Percentiles rank a stretch among this genome's conserved stretches.
Evolutionary conservation across 2,329 filamentous ascomycete species (phyloP).

Genomic region (Diaporthe vexans): DNA sequence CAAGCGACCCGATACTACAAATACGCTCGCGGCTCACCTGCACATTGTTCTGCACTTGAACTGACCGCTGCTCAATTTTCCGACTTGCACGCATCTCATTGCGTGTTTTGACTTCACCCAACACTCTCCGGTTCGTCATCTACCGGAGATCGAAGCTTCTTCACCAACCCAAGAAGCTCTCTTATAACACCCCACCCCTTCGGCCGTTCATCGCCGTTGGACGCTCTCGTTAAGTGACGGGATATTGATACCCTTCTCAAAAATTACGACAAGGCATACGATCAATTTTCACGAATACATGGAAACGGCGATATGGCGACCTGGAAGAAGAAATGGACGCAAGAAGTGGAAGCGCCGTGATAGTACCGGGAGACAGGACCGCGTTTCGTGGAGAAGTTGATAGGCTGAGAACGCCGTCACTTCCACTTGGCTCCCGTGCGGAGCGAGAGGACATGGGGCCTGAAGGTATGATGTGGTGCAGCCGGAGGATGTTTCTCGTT

Average conservation of each 20-base stretch:
- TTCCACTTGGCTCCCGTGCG: slow-evolving; percentile 25
- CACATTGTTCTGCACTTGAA: slow-evolving; percentile 28
- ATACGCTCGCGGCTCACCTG: slow-evolving; percentile 16
- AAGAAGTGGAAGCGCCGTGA: slow-evolving; percentile 19
- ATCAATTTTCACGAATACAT: slow-evolving; percentile 34
- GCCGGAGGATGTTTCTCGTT: slow-evolving; percentile 4
- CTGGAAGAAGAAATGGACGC: slow-evolving; percentile 16
- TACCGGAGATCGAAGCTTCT: slow-evolving; percentile 34
- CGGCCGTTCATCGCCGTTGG: slow-evolving; percentile 9
- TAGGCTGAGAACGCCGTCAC: slow-evolving; percentile 30
- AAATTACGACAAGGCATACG: slow-evolving; percentile 35
- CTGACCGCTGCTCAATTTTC: slow-evolving; percentile 21
- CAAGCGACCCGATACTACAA: slow-evolving; percentile 27
- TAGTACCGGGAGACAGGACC: slow-evolving; percentile 14
- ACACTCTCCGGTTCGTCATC: slow-evolving; percentile 39
- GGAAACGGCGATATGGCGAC: slow-evolving; percentile 27
- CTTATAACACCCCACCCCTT: slow-evolving; percentile 1
- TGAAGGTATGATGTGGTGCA: slow-evolving; percentile 17
- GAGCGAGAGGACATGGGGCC: slow-evolving; percentile 9
- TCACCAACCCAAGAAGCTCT: slow-evolving; percentile 30
- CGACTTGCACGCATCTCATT: slow-evolving; percentile 27
- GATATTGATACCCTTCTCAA: slow-evolving; percentile 30
- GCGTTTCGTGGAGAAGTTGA: slow-evolving; percentile 4
- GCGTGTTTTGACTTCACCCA: slow-evolving; percentile 26
- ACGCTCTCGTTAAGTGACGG: slow-evolving; percentile 33